Conservation (phyloP, 2,329 filamentous ascomycete species). For the Phaeophleospora eucalypticola region DNA sequence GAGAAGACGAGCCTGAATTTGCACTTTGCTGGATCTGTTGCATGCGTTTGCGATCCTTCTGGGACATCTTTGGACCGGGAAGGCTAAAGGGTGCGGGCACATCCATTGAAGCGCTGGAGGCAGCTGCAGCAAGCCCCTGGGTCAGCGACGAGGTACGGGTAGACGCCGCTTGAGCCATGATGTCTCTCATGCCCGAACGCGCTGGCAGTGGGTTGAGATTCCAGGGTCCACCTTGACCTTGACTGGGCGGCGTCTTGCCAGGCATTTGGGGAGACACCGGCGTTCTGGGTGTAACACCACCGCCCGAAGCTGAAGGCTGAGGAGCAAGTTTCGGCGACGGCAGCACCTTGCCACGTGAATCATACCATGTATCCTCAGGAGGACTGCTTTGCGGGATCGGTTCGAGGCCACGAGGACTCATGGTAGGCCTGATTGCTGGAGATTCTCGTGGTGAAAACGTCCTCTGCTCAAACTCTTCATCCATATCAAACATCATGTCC, state of each 20-base stretch:
- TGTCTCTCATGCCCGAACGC: conserved; percentile 67
- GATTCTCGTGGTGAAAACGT: conserved; percentile 21
- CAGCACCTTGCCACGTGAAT: conserved; percentile 38
- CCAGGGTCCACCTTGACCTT: conserved; percentile 46
- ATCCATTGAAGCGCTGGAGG: conserved; percentile 5
- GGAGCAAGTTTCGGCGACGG: conserved; percentile 25
- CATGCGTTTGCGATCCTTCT: conserved; percentile 86
- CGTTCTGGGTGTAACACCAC: conserved; percentile 26
- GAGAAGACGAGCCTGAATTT: neutral
- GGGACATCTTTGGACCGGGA: conserved; percentile 65
- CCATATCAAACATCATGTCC: conserved; percentile 93
- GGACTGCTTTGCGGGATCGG: conserved; percentile 22
- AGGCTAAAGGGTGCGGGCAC: conserved; percentile 27
- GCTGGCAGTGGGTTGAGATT: conserved; percentile 51
- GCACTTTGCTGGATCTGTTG: conserved; percentile 58
- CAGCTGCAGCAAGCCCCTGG: conserved; percentile 33
- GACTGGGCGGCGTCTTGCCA: conserved; percentile 23
- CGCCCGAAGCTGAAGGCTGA: conserved; percentile 26
- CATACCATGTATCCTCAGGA: conserved; percentile 37
- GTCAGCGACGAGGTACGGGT: conserved; percentile 43
- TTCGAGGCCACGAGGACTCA: conserved; percentile 24
- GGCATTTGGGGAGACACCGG: conserved; percentile 30
- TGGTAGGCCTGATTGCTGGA: conserved; percentile 26
- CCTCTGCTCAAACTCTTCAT: conserved; percentile 57
- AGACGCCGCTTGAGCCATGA: conserved; percentile 62